These are phyloP conservation scores for Paraconiothyrium brasiliense DNA, from an alignment of 2,329 filamentous ascomycete genomes.

Conservation along the genomic window DNA sequence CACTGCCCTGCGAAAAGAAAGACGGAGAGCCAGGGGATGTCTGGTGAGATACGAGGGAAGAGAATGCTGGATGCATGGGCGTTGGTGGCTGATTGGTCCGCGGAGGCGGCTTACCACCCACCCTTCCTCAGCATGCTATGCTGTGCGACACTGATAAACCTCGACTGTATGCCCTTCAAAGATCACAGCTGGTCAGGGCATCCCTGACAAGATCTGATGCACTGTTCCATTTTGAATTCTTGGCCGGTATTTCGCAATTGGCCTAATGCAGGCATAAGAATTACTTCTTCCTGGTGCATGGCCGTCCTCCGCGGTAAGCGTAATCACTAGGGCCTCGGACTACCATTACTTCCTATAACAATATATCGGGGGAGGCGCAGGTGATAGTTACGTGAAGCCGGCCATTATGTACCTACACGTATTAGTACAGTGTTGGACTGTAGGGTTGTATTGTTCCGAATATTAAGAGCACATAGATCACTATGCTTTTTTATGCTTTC, in stretches of 20 bases:
- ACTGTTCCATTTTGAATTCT: not conserved
- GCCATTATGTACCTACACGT: too few relatives aligned
- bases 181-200: not conserved
- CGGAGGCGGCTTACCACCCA: constrained; percentile 1
- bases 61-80: not conserved
- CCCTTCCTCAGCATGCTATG: not conserved
- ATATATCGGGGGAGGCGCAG: too few relatives aligned
- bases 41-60: not conserved
- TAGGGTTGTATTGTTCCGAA: too few relatives aligned
- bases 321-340: not conserved
- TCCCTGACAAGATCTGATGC: not conserved
- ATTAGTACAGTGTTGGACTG: too few relatives aligned
- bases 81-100: constrained; percentile 7
- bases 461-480: too few relatives aligned
- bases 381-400: too few relatives aligned
- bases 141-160: not conserved
- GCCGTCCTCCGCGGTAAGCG: not conserved
- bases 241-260: not conserved
- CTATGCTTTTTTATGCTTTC: too few relatives aligned
- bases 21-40: not conserved
- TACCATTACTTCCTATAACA: too few relatives aligned
- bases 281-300: constrained; percentile 4
- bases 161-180: not conserved
- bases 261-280: not conserved
- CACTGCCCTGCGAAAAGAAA: not conserved